Evolutionary conservation across 1,284 basidiomycete species (phyloP).

Genomic region (Trametes polyzona): DNA sequence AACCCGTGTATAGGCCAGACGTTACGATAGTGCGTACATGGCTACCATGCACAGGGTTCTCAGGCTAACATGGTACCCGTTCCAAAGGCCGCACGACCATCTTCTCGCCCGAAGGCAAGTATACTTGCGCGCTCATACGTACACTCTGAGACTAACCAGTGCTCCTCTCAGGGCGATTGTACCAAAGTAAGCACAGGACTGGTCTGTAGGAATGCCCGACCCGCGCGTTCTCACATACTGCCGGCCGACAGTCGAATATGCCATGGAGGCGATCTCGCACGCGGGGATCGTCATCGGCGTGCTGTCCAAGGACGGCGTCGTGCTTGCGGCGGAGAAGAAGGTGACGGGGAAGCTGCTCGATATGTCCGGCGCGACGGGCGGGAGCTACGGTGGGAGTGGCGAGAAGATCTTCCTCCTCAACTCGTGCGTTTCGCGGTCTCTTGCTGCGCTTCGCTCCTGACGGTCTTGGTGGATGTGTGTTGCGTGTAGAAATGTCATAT

Average conservation of each 20-base stretch:
- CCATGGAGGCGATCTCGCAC: constrained; percentile 98
- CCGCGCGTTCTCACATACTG: not conserved
- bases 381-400: constrained; percentile 90
- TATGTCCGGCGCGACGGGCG: constrained; percentile 82
- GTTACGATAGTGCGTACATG: constrained; percentile 84
- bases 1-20: constrained; percentile 63
- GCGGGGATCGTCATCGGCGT: constrained; percentile 95
- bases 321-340: constrained; percentile 99
- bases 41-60: not conserved
- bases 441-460: not conserved
- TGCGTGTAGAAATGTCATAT: constrained; percentile 83
- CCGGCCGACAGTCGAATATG: constrained; percentile 88
- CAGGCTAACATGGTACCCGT: constrained; percentile 25
- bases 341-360: constrained; percentile 98
- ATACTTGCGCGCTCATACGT: not conserved
- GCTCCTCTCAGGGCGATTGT: constrained; percentile 70
- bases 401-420: constrained; percentile 98
- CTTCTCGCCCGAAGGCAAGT: constrained; percentile 92
- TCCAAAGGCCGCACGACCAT: constrained; percentile 85
- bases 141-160: not conserved
- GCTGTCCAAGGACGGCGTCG: constrained; percentile 94
- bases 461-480: not conserved
- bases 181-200: constrained; percentile 71
- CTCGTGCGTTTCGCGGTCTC: constrained; percentile 55
- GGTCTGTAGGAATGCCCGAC: not conserved